These are phyloP conservation scores for Sphaceloma murrayae DNA, from an alignment of 2,329 filamentous ascomycete genomes.

Conservation along the genomic window DNA sequence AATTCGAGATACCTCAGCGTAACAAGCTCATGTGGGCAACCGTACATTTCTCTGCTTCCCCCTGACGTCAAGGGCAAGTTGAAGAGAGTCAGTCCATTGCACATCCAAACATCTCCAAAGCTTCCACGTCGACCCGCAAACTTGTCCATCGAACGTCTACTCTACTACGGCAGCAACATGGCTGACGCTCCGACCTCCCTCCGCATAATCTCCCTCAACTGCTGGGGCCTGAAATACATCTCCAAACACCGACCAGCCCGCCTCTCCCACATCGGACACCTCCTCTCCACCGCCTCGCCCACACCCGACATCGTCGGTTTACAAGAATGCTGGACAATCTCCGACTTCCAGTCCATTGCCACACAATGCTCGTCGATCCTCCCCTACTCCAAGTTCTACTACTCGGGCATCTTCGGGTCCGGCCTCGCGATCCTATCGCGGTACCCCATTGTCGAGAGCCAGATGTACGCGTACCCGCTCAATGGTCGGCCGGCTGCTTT, in stretches of 20 bases:
- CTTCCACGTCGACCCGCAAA: too few relatives aligned
- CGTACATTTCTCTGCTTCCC: neutral
- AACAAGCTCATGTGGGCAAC: neutral
- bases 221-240: constrained; percentile 90
- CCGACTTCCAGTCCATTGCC: constrained; percentile 73
- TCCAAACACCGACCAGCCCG: constrained; percentile 68
- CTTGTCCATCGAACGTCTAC: neutral
- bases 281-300: constrained; percentile 59
- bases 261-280: constrained; percentile 71
- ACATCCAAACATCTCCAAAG: too few relatives aligned
- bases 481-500: constrained; percentile 91
- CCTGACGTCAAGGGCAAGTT: constrained; percentile 7
- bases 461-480: constrained; percentile 78
- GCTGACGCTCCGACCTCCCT: constrained; percentile 42
- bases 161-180: constrained; percentile 8
- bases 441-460: constrained; percentile 87
- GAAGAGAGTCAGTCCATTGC: neutral
- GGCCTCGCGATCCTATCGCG: constrained; percentile 80
- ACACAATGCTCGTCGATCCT: constrained; percentile 62
- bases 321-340: constrained; percentile 87
- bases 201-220: constrained; percentile 82
- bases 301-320: constrained; percentile 79
- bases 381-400: constrained; percentile 89
- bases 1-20: too few relatives aligned
- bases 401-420: constrained; percentile 77